Percentiles rank a stretch among this genome's conserved stretches.
Conservation (phyloP, 495 filamentous ascomycete species). For the Neurospora intermedia region DNA sequence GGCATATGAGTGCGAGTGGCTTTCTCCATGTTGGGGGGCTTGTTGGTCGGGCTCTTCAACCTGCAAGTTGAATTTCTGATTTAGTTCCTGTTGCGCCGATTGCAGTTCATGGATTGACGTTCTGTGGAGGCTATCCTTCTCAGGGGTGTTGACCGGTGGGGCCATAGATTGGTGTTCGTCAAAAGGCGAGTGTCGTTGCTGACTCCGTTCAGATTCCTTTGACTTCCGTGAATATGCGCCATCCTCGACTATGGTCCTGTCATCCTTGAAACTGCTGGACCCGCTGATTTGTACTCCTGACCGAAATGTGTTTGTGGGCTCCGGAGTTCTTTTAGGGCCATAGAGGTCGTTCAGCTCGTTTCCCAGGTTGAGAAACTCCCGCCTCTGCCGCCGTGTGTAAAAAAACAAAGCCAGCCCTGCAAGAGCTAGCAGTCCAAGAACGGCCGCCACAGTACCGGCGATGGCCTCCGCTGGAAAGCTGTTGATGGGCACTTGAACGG, state of each 20-base stretch:
- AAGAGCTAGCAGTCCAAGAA: neutral
- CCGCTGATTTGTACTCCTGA: neutral
- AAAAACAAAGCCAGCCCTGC: conserved; percentile 2
- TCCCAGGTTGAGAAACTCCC: neutral
- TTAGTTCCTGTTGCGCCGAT: neutral
- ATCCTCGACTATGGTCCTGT: neutral
- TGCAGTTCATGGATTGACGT: neutral
- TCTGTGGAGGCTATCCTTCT: neutral
- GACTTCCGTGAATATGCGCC: neutral
- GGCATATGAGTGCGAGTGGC: neutral
- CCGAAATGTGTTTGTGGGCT: neutral
- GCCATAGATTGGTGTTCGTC: neutral
- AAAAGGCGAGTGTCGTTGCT: neutral
- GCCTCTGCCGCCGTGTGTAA: neutral
- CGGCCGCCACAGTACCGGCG: conserved; percentile 7
- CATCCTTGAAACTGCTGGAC: neutral
- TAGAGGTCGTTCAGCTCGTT: conserved; percentile 4
- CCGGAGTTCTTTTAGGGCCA: neutral
- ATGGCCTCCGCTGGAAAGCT: conserved; percentile 6
- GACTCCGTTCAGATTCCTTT: neutral
- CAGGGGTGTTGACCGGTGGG: neutral
- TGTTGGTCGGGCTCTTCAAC: neutral
- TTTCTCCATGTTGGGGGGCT: neutral
- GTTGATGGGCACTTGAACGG: conserved; percentile 1
- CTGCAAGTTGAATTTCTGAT: neutral